A percentile compares a stretch with the other conserved stretches of the same genome.
These are phyloP conservation scores for Fusarium oligoseptatum DNA, from an alignment of 2,329 filamentous ascomycete genomes.

Conservation along the genomic window DNA sequence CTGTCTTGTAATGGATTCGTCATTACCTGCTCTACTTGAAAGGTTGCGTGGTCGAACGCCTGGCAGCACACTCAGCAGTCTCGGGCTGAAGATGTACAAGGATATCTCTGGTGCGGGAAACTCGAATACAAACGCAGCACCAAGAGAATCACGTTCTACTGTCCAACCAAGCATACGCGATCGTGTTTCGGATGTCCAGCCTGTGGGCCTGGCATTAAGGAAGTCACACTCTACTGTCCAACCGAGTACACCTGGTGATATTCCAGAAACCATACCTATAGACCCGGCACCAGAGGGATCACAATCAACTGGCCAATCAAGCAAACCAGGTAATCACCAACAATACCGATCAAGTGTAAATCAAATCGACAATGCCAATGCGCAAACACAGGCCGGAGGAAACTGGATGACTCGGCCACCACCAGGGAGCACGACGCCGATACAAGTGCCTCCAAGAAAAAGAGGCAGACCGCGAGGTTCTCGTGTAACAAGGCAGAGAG, in stretches of 20 bases:
- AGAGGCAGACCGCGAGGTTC: too few relatives aligned
- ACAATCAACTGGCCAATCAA: not conserved
- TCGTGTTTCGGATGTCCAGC: not conserved
- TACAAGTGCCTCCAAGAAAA: too few relatives aligned
- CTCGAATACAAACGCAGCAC: constrained; percentile 9
- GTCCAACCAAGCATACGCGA: not conserved
- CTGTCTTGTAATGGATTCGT: not conserved
- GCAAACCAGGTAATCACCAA: not conserved
- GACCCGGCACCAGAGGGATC: not conserved
- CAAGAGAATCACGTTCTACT: constrained; percentile 7
- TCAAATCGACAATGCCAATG: not conserved
- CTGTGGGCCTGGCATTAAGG: not conserved
- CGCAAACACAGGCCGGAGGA: not conserved
- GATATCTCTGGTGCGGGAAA: constrained; percentile 7
- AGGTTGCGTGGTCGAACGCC: constrained; percentile 3
- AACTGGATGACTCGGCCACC: not conserved
- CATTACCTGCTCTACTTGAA: constrained; percentile 9
- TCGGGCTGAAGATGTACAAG: constrained; percentile 11
- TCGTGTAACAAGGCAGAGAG: too few relatives aligned
- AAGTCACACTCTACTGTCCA: not conserved
- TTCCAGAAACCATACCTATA: not conserved
- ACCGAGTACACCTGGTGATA: not conserved
- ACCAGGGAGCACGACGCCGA: not conserved
- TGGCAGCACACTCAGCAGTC: not conserved
- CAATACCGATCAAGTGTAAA: not conserved